Evolutionary conservation across 148 eudicot genomes (phyloP).

Genomic region (Heliosperma pusillum): DNA sequence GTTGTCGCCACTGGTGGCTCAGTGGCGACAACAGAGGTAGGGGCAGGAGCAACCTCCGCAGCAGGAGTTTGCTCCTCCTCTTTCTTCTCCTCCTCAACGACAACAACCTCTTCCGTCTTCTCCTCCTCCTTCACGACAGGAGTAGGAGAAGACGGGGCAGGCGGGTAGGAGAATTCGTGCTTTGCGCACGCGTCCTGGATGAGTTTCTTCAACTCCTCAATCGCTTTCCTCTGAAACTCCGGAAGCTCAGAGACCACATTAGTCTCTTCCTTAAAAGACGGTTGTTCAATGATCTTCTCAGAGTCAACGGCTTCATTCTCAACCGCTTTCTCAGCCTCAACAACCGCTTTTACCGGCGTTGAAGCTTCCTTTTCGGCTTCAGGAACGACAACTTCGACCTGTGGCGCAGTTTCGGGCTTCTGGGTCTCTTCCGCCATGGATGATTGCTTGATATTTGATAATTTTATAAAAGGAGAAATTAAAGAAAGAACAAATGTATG

Average conservation of each 20-base stretch:
- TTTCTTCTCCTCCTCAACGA: slow-evolving; percentile 11
- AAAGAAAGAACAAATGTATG: neutral
- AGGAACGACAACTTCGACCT: slow-evolving; percentile 15
- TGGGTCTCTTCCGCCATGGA: slow-evolving; percentile 54
- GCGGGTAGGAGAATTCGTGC: slow-evolving; percentile 65
- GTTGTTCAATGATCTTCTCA: slow-evolving; percentile 13
- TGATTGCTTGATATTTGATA: slow-evolving; percentile 1
- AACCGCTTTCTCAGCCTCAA: slow-evolving; percentile 3
- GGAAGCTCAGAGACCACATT: slow-evolving; percentile 68
- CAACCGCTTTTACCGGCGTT: neutral
- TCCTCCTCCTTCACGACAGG: neutral
- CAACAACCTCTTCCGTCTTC: neutral
- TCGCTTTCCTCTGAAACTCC: slow-evolving; percentile 64
- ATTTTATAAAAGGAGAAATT: neutral
- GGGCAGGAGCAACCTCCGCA: slow-evolving; percentile 13
- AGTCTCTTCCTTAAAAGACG: slow-evolving; percentile 75
- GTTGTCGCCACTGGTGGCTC: neutral
- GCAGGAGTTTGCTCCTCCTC: slow-evolving; percentile 11
- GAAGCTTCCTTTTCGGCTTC: slow-evolving; percentile 10
- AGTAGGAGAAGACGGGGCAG: slow-evolving; percentile 22
- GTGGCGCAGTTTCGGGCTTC: slow-evolving; percentile 11
- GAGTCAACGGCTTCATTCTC: slow-evolving; percentile 11
- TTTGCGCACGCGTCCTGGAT: slow-evolving; percentile 62
- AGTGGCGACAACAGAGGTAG: slow-evolving; percentile 13
- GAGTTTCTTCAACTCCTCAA: slow-evolving; percentile 69